Percentiles rank a stretch among this genome's conserved stretches.
Conservation (phyloP, 2,329 filamentous ascomycete species). For the Penicillium sp. region DNA sequence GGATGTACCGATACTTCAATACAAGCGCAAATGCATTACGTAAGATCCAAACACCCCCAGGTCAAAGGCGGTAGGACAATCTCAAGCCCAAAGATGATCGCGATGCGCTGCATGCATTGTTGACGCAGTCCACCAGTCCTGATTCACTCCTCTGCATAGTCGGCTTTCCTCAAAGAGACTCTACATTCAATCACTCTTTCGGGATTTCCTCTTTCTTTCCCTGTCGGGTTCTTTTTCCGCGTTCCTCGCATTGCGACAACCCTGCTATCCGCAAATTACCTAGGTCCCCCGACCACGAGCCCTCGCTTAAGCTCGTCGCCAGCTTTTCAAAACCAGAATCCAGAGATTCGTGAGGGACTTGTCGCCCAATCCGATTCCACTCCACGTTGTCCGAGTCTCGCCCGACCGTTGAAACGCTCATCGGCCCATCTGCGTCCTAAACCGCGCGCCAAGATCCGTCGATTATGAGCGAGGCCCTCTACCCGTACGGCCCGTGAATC, state of each 20-base stretch:
- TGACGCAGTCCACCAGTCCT: slow-evolving; percentile 3
- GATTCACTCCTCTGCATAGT: neutral
- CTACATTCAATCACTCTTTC: neutral
- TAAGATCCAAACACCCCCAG: neutral
- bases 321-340: neutral
- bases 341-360: neutral
- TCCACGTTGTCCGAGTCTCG: neutral
- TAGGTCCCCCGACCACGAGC: neutral
- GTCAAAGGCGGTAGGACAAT: slow-evolving; percentile 12
- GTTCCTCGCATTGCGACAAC: slow-evolving; percentile 12
- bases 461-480: slow-evolving; percentile 26
- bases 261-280: slow-evolving; percentile 3
- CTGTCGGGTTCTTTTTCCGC: neutral
- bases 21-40: neutral
- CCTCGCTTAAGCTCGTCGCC: neutral
- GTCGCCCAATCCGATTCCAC: neutral
- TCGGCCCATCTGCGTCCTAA: slow-evolving; percentile 3
- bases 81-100: neutral
- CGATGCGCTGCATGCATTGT: slow-evolving; percentile 2
- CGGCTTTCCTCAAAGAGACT: neutral
- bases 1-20: neutral
- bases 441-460: slow-evolving; percentile 12
- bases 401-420: neutral
- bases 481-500: slow-evolving; percentile 23
- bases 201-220: neutral